These are phyloP conservation scores for Pythium guiyangense DNA, from an alignment of 352 stramenopile genomes.

Conservation along the genomic window DNA sequence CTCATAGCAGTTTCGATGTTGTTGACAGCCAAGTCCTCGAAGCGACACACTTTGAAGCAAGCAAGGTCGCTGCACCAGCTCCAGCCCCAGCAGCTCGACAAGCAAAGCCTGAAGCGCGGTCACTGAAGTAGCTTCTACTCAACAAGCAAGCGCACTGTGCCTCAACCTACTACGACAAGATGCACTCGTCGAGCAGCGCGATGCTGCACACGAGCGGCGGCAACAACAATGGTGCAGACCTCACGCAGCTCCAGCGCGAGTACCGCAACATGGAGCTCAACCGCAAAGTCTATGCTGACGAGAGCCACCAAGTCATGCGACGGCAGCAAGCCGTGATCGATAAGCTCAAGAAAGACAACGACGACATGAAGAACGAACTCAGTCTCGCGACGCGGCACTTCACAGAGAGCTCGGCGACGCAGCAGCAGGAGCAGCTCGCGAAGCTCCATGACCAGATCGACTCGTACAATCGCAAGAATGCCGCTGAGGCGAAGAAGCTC, in stretches of 20 bases:
- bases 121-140: too few species aligned
- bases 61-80: too few species aligned
- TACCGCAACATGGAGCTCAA: conserved; percentile 98
- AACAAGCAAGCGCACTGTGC: too few species aligned
- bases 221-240: conserved; percentile 49
- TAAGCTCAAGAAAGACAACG: conserved; percentile 85
- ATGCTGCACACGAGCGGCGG: conserved; percentile 8
- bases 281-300: conserved; percentile 91
- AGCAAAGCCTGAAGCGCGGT: too few species aligned
- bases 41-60: too few species aligned
- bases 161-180: not conserved
- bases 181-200: conserved; percentile 15
- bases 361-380: conserved; percentile 87
- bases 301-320: conserved; percentile 92
- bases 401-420: conserved; percentile 74
- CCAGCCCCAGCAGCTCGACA: too few species aligned
- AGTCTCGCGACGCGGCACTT: conserved; percentile 86
- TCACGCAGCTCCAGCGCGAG: conserved; percentile 92
- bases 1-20: too few species aligned
- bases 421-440: conserved; percentile 79
- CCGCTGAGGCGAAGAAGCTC: conserved; percentile 77
- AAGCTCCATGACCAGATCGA: conserved; percentile 89
- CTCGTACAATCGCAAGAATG: conserved; percentile 81
- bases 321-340: conserved; percentile 91
- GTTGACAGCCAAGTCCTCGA: too few species aligned